Conservation (phyloP, 805 yeast species). For the Pichia nakasei region DNA sequence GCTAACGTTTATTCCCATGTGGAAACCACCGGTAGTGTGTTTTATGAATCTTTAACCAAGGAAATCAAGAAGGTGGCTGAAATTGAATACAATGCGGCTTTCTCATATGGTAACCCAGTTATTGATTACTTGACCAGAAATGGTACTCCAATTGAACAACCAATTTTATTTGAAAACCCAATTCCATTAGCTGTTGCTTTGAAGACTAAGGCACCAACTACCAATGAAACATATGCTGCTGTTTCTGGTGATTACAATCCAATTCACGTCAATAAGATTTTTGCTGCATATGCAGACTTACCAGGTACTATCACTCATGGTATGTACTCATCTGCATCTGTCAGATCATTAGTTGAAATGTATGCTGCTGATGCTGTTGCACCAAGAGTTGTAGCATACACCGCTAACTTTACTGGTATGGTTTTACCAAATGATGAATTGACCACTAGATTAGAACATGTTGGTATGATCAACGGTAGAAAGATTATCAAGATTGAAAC, state of each 20-base stretch:
- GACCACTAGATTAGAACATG: slow-evolving; percentile 82
- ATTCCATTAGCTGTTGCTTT: slow-evolving; percentile 71
- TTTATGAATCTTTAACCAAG: slow-evolving; percentile 84
- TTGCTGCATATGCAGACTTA: slow-evolving; percentile 84
- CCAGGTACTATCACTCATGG: slow-evolving; percentile 99
- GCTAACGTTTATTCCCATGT: slow-evolving; percentile 71
- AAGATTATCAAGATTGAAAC: slow-evolving; percentile 92
- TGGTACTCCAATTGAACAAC: slow-evolving; percentile 92
- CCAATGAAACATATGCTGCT: slow-evolving; percentile 93
- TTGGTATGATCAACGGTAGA: slow-evolving; percentile 99
- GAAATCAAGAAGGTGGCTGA: slow-evolving; percentile 78
- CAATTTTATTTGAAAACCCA: slow-evolving; percentile 78
- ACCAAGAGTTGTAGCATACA: slow-evolving; percentile 89
- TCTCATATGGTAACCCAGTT: slow-evolving; percentile 95
- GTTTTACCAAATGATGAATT: slow-evolving; percentile 91
- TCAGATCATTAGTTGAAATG: slow-evolving; percentile 90
- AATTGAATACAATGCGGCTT: slow-evolving; percentile 82
- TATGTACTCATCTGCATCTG: slow-evolving; percentile 95
- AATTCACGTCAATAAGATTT: slow-evolving; percentile 92
- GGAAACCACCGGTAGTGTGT: slow-evolving; percentile 74
- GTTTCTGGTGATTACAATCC: slow-evolving; percentile 99
- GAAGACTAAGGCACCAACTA: slow-evolving; percentile 78
- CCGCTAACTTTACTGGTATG: slow-evolving; percentile 90
- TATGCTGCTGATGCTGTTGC: slow-evolving; percentile 98
- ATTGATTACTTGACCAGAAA: slow-evolving; percentile 86